Evolutionary conservation across 2,329 filamentous ascomycete species (phyloP).

Genomic region (Mariannaea elegans): DNA sequence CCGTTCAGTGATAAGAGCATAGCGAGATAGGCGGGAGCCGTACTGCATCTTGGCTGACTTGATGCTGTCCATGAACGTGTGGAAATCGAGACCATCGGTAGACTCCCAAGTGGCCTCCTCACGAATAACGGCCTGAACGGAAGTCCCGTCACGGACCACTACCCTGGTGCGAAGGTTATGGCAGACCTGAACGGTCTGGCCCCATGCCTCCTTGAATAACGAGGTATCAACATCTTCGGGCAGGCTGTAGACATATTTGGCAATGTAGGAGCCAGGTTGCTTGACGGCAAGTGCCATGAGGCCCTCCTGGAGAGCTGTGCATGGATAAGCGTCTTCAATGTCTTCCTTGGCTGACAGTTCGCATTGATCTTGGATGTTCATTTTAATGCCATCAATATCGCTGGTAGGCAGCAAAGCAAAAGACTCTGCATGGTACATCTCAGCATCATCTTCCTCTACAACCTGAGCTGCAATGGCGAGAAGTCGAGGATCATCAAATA

Average conservation of each 20-base stretch:
- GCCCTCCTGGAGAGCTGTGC: conserved; percentile 47
- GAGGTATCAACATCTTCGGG: neutral
- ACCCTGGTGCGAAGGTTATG: conserved; percentile 1
- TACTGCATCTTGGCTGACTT: neutral
- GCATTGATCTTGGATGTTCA: neutral
- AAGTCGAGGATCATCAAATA: conserved; percentile 11
- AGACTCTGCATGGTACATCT: neutral
- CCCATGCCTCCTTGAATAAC: neutral
- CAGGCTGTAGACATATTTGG: conserved; percentile 5
- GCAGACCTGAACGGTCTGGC: neutral
- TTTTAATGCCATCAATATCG: neutral
- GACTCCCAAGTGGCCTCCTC: neutral
- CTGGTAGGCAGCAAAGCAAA: neutral
- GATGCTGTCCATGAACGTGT: neutral
- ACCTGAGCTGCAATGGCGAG: neutral
- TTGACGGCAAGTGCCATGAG: conserved; percentile 37
- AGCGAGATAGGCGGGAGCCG: no score
- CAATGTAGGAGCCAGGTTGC: conserved; percentile 21
- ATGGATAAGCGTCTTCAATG: conserved; percentile 48
- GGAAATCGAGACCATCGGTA: neutral
- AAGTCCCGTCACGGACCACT: neutral
- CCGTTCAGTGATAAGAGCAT: neutral
- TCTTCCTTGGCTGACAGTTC: neutral
- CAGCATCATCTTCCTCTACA: neutral
- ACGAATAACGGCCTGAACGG: neutral